These are phyloP conservation scores for Corylus americana DNA, from an alignment of 306 rosid species.

Conservation along the genomic window DNA sequence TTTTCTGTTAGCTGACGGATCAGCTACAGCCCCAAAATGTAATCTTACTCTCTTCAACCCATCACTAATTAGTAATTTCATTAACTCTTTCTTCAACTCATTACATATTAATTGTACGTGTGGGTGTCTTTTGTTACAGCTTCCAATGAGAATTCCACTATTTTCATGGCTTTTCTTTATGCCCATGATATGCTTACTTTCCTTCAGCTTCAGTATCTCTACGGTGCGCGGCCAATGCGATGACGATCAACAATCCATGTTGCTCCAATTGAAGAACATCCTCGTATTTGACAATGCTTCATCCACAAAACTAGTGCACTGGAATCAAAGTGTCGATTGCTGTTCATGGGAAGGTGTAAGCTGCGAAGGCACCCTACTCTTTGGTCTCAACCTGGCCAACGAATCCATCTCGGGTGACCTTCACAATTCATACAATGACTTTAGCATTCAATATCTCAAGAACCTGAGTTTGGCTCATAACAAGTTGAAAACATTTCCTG, in stretches of 20 bases:
- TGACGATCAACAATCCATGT: conserved; percentile 23
- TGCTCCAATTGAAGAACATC: conserved; percentile 28
- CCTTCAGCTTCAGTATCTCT: neutral
- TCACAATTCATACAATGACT: neutral
- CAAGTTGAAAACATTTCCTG: neutral
- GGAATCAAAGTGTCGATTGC: conserved; percentile 24
- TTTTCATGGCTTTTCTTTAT: conserved; percentile 29
- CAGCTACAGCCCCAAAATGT: too few relatives aligned
- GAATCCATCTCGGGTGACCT: neutral
- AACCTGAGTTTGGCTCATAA: conserved; percentile 18
- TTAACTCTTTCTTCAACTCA: too few relatives aligned
- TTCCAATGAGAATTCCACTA: conserved; percentile 30
- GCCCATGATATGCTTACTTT: neutral
- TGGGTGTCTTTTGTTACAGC: neutral
- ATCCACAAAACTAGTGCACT: conserved; percentile 22
- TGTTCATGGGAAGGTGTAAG: too few relatives aligned
- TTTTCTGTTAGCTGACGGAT: too few relatives aligned
- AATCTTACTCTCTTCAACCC: too few relatives aligned
- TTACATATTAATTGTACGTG: too few relatives aligned
- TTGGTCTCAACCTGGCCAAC: neutral
- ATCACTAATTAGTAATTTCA: too few relatives aligned
- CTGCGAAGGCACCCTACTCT: too few relatives aligned
- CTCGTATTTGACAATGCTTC: neutral
- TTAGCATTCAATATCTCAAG: neutral
- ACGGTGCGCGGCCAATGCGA: conserved; percentile 10